Base-by-base conservation (phyloP, 345 rosid species). In the Citrus reticulata region DNA sequence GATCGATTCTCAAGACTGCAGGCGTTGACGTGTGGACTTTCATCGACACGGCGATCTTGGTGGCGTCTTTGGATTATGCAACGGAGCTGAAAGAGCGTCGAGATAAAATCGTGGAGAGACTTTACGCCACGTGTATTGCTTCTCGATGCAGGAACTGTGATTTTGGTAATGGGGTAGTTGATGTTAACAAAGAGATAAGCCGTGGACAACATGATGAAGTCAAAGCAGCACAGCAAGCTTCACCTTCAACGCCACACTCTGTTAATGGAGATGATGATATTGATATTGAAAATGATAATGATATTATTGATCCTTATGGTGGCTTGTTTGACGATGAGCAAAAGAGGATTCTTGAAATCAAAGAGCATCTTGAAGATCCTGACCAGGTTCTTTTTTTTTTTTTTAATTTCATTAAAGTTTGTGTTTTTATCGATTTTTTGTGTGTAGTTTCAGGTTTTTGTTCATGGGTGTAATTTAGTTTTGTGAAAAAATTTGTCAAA, bases 311-410 rank as follows among this genome's bases (percentile, higher is more conserved):
- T 90, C 97, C 93, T 1, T 94, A 85, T 71, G 97, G 89, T 64
- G 97, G 97, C 60, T 87, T 97, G 87, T 94, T 94, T 78, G 99
- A 97, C 78, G 99, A 97, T 84, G 98, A 97, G 61, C 95, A 90
- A 78, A 97, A 84, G 89, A 90, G 75, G 79, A 81, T 97, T 86
- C 77, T 92, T 22, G 98, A 93, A 69, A 97, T 97, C 82, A 97
- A 91, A 79, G 90, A 90, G 81, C 91, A 77, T 20, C 95, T 97
- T 69, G 99, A 97, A 87, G 91, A 91, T 83, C 94, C 91, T 80
- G 88, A 92, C 83, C 98, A 93, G 99, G 99, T 96, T 79, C 75
- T 68, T 24, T 34, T 55, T 7, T 42, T 24, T 7, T 30, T 67
- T 34, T 60, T 54, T 54, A 27, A 62, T 76, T 68, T 24, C 5